Evolutionary conservation across 176 grass and related monocot genomes (phyloP), one percentile per base, ranked within the genome.

Genomic region (Eleusine coracana): DNA sequence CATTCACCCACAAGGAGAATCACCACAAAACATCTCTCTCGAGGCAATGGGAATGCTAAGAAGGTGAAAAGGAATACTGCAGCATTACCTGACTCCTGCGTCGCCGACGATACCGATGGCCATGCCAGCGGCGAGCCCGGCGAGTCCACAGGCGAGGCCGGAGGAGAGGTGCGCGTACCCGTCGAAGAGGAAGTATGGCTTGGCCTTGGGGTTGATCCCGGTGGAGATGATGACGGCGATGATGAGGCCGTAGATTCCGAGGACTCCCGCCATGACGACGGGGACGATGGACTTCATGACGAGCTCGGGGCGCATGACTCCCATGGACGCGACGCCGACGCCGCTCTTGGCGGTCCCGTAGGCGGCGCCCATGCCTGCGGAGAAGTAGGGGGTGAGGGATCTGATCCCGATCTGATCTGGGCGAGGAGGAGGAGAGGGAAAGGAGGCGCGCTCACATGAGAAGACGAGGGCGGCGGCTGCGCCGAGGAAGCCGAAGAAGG

Each of bases 401-500:
- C 44, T 46, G 44, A 1, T 12, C 44, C 44, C 44, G 44, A 46
- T 46, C 44, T 9, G 44, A 46, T 12, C 44, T 10, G 9, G 44
- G 44, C 44, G 7, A 46, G 44, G 44, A 46, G 44, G 44, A 46
- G 38, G 1, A 23, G 5, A 16, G 10, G 3, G 36, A 10, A 20
- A 2, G 3, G 42, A 41, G 36, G 6, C 5, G 6, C 5, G 4
- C 37, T 55, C 80, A 99, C 96, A 99, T 27, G 96, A 99, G 91
- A 99, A 99, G 50, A 96, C 89, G 66, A 99, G 96, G 13, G 91
- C 93, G 3, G 93, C 93, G 44, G 96, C 87, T 38, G 93, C 93
- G 68, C 96, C 93, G 54, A 99, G 96, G 89, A 99, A 99, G 80
- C 93, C 96, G 83, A 99, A 99, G 93, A 99, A 99, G 61, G 96